A percentile compares a stretch with the other conserved stretches of the same genome.
Conservation (phyloP, 2,329 filamentous ascomycete genomes). For the Lasiodiplodia theobromae region DNA sequence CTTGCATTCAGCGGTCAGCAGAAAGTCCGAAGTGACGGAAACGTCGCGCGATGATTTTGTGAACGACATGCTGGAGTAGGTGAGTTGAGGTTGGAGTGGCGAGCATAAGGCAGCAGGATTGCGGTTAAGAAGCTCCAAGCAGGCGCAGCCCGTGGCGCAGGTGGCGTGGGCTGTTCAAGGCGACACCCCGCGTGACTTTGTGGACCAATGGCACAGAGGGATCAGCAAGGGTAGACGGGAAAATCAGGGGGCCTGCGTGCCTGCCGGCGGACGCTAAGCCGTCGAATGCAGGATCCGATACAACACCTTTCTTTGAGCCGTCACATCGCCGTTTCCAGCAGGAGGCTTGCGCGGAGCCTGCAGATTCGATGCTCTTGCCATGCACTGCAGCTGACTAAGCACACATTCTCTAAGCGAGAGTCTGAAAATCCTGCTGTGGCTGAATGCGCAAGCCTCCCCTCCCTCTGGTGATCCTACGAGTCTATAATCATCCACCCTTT, state of each 20-base stretch:
- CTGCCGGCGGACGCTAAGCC: background rate
- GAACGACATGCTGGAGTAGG: background rate
- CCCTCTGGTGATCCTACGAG: background rate
- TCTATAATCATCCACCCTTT: background rate
- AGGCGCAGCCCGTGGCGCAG: background rate
- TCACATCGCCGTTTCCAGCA: background rate
- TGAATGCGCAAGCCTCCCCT: background rate
- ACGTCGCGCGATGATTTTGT: slow-evolving; percentile 1
- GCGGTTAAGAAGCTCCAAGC: background rate
- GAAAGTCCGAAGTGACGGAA: slow-evolving; percentile 1
- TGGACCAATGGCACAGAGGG: background rate
- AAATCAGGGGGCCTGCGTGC: background rate
- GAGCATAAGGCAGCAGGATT: slow-evolving; percentile 1
- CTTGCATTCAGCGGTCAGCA: background rate
- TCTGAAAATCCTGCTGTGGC: background rate
- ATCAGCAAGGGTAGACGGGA: background rate
- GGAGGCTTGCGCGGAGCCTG: background rate
- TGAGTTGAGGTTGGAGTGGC: slow-evolving; percentile 1
- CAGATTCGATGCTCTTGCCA: background rate
- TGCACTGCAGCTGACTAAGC: slow-evolving; percentile 10
- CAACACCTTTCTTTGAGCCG: background rate
- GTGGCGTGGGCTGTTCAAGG: slow-evolving; percentile 5
- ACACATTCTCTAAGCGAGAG: slow-evolving; percentile 13
- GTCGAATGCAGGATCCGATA: background rate
- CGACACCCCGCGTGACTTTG: slow-evolving; percentile 1